phyloP scores from a whole-genome alignment of 495 filamentous ascomycete species.

The Sordaria brevicollis region DNA sequence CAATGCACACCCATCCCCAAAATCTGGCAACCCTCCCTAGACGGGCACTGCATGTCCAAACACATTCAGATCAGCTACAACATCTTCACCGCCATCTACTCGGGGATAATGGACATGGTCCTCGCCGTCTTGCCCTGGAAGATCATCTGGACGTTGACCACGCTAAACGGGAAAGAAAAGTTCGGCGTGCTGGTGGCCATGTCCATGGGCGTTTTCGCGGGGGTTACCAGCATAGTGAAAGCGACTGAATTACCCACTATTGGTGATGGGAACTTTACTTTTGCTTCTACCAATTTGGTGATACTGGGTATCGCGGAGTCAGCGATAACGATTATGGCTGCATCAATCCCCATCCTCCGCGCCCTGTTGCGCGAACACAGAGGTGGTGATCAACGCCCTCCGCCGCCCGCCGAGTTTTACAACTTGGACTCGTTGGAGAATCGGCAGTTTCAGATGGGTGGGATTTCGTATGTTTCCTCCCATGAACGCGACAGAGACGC shows the following conservation, averaged over 20 bases:
- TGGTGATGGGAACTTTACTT: slow-evolving; percentile 14
- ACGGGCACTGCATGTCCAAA: slow-evolving; percentile 18
- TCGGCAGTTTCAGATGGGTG: too few species aligned
- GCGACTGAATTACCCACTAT: slow-evolving; percentile 20
- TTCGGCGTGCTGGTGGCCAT: slow-evolving; percentile 26
- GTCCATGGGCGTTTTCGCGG: slow-evolving; percentile 28
- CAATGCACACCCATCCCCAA: slow-evolving; percentile 25
- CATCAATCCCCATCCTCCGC: slow-evolving; percentile 21
- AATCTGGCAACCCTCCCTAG: slow-evolving; percentile 23
- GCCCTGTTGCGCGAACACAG: slow-evolving; percentile 1
- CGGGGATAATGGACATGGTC: slow-evolving; percentile 24
- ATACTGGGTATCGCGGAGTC: slow-evolving; percentile 19
- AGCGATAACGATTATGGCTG: slow-evolving; percentile 23
- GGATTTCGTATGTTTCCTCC: too few species aligned
- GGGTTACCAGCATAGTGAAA: slow-evolving; percentile 18
- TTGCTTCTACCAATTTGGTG: slow-evolving; percentile 15
- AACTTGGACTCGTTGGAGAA: background rate
- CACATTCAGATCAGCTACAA: slow-evolving; percentile 21
- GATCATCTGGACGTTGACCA: slow-evolving; percentile 23
- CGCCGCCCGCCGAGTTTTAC: background rate
- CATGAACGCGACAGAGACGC: too few species aligned
- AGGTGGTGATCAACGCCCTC: background rate
- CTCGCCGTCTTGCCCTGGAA: slow-evolving; percentile 27
- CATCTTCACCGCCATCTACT: slow-evolving; percentile 23
- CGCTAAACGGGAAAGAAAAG: slow-evolving; percentile 28